These are phyloP conservation scores for Boletus rex-veris DNA, from an alignment of 768 basidiomycete species.

Conservation along the genomic window DNA sequence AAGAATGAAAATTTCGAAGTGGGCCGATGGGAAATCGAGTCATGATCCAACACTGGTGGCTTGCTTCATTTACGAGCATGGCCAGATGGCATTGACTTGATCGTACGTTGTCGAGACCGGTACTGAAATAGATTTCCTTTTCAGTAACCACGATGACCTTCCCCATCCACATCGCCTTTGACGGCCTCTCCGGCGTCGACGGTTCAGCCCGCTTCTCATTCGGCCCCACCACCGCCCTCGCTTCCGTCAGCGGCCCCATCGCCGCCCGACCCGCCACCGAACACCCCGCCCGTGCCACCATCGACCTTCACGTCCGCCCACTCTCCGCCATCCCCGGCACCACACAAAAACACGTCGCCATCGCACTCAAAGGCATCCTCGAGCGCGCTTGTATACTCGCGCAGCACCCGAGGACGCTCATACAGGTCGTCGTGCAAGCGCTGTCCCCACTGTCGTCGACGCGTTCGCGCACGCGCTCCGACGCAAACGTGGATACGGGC, in stretches of 20 bases:
- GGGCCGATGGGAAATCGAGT: no score
- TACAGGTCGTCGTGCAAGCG: conserved; percentile 76
- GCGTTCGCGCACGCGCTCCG: background rate
- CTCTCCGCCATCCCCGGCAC: conserved; percentile 67
- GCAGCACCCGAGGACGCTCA: conserved; percentile 65
- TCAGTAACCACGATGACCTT: background rate
- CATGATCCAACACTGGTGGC: no score
- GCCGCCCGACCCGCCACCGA: conserved; percentile 69
- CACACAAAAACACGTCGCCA: conserved; percentile 56
- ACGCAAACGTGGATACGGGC: fast-evolving
- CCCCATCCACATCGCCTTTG: conserved; percentile 44
- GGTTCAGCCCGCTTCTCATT: conserved; percentile 67
- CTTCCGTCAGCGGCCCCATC: conserved; percentile 79
- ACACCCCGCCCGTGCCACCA: conserved; percentile 65
- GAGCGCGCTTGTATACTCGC: conserved; percentile 62
- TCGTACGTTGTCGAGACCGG: no score
- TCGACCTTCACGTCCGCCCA: conserved; percentile 73
- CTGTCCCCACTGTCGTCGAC: conserved; percentile 28
- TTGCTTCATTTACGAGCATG: no score
- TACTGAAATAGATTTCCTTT: background rate
- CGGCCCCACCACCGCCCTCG: conserved; percentile 42
- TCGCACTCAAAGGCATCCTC: conserved; percentile 53
- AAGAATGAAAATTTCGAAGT: no score
- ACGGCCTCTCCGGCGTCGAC: conserved; percentile 66
- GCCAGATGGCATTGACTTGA: no score